These are phyloP conservation scores for Rubroshorea leprosula DNA, from an alignment of 345 rosid genomes.

Conservation along the genomic window DNA sequence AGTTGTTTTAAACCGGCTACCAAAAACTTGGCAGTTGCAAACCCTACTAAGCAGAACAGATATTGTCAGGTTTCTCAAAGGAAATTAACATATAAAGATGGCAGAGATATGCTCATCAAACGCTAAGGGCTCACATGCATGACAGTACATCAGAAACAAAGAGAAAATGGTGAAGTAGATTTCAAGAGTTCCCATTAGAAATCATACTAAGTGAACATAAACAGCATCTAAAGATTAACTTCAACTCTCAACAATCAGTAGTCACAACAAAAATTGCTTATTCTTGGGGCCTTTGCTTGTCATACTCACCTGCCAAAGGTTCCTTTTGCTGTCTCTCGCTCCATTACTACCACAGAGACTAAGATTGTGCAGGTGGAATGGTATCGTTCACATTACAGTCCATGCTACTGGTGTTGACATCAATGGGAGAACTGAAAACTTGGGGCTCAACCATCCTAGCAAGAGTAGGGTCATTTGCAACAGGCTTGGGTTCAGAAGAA, in stretches of 20 bases:
- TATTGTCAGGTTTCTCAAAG: too few species aligned
- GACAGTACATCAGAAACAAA: too few species aligned
- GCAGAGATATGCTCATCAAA: too few species aligned
- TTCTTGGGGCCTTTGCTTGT: background rate
- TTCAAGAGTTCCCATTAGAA: background rate
- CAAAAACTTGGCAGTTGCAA: too few species aligned
- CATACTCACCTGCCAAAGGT: background rate
- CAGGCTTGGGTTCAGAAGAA: constrained; percentile 16
- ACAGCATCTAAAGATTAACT: background rate
- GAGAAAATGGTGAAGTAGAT: too few species aligned
- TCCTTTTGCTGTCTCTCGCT: background rate
- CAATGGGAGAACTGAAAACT: constrained; percentile 11
- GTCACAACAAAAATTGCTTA: background rate
- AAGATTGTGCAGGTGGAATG: constrained; percentile 11
- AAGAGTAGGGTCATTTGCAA: constrained; percentile 18
- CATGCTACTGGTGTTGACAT: constrained; percentile 11
- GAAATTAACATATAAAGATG: too few species aligned
- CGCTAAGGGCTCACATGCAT: too few species aligned
- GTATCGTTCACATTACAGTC: constrained; percentile 9
- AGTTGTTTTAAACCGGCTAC: too few species aligned
- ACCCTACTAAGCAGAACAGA: too few species aligned
- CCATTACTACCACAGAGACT: background rate
- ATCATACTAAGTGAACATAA: background rate
- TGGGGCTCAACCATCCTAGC: constrained; percentile 20
- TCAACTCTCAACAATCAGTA: background rate